Evolutionary conservation across 495 filamentous ascomycete species (phyloP).

Genomic region (Talaromyces borbonicus): DNA sequence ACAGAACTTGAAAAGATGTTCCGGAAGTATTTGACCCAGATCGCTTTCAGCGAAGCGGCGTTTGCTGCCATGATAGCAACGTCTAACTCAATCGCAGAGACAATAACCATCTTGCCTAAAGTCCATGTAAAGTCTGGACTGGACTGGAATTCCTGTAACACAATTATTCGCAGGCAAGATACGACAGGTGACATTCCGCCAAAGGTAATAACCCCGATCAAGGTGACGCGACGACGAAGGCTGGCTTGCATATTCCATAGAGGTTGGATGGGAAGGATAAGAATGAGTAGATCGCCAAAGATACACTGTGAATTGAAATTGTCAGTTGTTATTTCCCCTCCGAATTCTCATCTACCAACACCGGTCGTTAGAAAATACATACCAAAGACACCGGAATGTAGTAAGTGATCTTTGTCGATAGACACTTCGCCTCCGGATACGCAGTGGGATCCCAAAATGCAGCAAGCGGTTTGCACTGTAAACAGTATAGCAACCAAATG

Average conservation of each 20-base stretch:
- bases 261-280: neutral
- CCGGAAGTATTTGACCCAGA: neutral
- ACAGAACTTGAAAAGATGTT: neutral
- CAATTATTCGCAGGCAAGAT: neutral
- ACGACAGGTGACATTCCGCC: neutral
- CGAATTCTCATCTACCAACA: too few species aligned
- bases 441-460: neutral
- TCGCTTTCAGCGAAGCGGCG: neutral
- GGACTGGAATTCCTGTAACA: neutral
- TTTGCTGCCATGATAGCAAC: neutral
- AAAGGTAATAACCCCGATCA: neutral
- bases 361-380: neutral
- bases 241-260: neutral
- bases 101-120: neutral
- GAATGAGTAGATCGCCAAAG: neutral
- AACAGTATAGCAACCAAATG: neutral
- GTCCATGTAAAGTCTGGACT: conserved; percentile 1
- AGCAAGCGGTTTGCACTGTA: neutral
- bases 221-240: neutral
- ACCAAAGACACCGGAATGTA: neutral
- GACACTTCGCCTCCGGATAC: neutral
- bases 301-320: neutral
- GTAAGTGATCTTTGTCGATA: neutral
- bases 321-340: neutral
- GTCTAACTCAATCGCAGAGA: neutral